phyloP scores from a whole-genome alignment of 768 basidiomycete genomes.

The Dendrothele bispora region DNA sequence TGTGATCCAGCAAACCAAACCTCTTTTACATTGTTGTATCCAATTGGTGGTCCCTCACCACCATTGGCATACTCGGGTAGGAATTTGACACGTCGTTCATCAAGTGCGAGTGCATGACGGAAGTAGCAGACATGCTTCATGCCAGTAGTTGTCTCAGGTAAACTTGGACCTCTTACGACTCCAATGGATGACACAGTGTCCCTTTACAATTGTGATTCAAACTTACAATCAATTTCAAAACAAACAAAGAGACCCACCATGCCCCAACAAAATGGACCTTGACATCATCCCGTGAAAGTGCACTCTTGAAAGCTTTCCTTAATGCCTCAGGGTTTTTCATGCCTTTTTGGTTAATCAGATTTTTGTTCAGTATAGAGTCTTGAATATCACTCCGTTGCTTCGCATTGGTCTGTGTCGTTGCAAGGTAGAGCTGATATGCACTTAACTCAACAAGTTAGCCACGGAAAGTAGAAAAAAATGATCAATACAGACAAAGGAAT shows the following conservation, averaged over 20 bases:
- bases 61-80: conserved; percentile 38
- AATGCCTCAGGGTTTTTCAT: neutral
- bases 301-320: conserved; percentile 21
- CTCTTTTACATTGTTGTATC: conserved; percentile 31
- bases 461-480: neutral
- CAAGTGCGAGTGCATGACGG: conserved; percentile 34
- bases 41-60: conserved; percentile 16
- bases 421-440: conserved; percentile 35
- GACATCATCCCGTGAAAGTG: conserved; percentile 20
- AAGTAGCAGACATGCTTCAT: conserved; percentile 30
- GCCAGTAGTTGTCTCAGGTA: conserved; percentile 30
- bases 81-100: conserved; percentile 34
- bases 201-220: conserved; percentile 16
- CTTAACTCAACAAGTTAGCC: conserved; percentile 19
- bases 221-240: neutral
- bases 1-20: conserved; percentile 44
- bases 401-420: too few relatives aligned
- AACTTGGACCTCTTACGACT: conserved; percentile 14
- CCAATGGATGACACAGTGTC: conserved; percentile 36
- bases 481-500: conserved; percentile 41
- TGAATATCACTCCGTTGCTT: neutral
- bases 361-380: neutral
- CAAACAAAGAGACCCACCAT: conserved; percentile 18
- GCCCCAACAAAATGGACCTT: conserved; percentile 32
- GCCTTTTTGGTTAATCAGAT: neutral